Conservation (phyloP, 163 green algal genomes). For the Dunaliella salina region DNA sequence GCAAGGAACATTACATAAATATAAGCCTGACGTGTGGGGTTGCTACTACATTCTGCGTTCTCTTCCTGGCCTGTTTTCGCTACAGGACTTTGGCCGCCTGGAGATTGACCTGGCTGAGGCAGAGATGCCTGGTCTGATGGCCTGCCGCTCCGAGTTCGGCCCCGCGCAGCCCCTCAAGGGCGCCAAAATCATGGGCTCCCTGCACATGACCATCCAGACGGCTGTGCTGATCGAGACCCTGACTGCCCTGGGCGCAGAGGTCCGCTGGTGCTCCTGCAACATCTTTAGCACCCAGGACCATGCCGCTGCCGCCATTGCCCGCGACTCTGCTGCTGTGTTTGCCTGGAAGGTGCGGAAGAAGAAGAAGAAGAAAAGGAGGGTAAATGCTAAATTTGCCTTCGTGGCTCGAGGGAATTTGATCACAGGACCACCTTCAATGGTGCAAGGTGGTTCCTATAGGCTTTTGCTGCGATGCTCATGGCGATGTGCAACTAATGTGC, state of each 20-base stretch:
- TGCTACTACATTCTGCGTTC: no score
- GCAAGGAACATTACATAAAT: no score
- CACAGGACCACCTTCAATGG: no score
- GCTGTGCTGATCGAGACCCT: conserved; percentile 99
- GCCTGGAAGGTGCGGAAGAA: conserved; percentile 73
- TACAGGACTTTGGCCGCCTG: conserved; percentile 91
- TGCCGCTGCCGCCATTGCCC: conserved; percentile 91
- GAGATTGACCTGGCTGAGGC: conserved; percentile 97
- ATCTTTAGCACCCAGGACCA: conserved; percentile 95
- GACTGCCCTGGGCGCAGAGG: conserved; percentile 87
- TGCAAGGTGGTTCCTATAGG: no score
- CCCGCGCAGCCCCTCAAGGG: conserved; percentile 92
- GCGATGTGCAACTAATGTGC: no score
- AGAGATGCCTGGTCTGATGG: conserved; percentile 96
- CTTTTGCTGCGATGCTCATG: no score
- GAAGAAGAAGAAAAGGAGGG: no score
- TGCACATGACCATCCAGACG: conserved; percentile 99
- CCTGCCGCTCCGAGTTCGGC: conserved; percentile 90
- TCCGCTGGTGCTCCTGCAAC: conserved; percentile 84
- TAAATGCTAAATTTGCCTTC: no score
- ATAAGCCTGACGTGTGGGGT: no score
- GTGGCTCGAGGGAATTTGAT: no score
- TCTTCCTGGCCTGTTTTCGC: neutral
- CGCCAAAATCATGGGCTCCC: conserved; percentile 87
- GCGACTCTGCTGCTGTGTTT: conserved; percentile 91